Evolutionary conservation across 495 filamentous ascomycete species (phyloP).

Genomic region (Darksidea phi): DNA sequence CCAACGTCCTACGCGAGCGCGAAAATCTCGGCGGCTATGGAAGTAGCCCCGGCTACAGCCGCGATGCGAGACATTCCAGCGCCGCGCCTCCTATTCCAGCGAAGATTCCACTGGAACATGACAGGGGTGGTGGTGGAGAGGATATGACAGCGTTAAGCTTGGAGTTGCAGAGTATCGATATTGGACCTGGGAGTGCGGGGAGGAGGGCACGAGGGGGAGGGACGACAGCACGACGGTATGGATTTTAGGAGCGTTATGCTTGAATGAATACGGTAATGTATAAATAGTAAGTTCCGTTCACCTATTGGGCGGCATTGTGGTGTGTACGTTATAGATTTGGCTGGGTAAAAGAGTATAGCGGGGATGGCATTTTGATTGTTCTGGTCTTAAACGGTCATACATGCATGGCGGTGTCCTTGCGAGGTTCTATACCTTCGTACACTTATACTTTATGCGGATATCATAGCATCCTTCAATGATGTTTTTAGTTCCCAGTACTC

Average conservation of each 20-base stretch:
- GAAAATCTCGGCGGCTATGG: slow-evolving; percentile 24
- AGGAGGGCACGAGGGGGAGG: slow-evolving; percentile 10
- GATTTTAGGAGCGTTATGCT: not conserved
- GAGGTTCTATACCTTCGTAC: no score
- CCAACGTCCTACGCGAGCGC: slow-evolving; percentile 27
- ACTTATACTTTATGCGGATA: no score
- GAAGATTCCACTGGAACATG: slow-evolving; percentile 63
- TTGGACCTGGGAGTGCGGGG: slow-evolving; percentile 51
- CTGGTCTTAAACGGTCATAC: no score
- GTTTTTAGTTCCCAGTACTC: no score
- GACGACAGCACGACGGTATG: not conserved
- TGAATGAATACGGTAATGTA: no score
- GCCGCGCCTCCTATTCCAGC: slow-evolving; percentile 67
- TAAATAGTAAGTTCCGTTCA: no score
- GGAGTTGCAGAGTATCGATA: slow-evolving; percentile 80
- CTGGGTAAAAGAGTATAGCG: no score
- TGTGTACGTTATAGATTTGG: no score
- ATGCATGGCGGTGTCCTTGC: no score
- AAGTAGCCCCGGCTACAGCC: slow-evolving; percentile 24
- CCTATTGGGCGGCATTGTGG: no score
- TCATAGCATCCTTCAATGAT: no score
- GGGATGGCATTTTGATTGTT: no score
- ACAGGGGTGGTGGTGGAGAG: slow-evolving; percentile 40
- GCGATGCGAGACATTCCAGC: slow-evolving; percentile 29
- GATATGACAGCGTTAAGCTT: slow-evolving; percentile 68